Percentiles rank a stretch among this genome's conserved stretches.
These are phyloP conservation scores for Filosporella fistucella DNA, from an alignment of 495 filamentous ascomycete species.

Conservation along the genomic window DNA sequence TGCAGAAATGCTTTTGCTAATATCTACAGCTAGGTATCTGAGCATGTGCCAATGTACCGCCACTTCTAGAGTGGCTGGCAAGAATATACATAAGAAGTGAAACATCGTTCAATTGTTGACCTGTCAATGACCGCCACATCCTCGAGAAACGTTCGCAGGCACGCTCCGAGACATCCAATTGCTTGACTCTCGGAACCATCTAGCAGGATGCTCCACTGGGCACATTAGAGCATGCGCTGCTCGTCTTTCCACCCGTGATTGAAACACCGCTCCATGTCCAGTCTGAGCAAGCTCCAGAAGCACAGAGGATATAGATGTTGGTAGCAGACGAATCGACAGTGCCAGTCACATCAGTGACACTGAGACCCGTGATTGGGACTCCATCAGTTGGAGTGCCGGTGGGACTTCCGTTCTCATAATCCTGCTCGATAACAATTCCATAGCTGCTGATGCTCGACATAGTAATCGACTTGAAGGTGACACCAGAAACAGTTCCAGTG, in stretches of 20 bases:
- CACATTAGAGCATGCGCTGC: conserved; percentile 36
- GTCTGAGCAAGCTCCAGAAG: conserved; percentile 34
- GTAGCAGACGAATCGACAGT: conserved; percentile 38
- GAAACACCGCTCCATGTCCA: conserved; percentile 45
- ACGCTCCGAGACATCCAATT: no score
- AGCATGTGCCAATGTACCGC: no score
- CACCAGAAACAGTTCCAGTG: conserved; percentile 51
- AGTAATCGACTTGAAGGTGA: conserved; percentile 56
- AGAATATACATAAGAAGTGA: no score
- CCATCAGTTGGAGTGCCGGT: conserved; percentile 56
- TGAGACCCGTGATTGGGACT: conserved; percentile 58
- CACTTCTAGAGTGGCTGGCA: no score
- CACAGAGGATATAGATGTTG: conserved; percentile 52
- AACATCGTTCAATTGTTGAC: no score
- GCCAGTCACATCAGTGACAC: conserved; percentile 48
- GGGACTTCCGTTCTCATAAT: conserved; percentile 60
- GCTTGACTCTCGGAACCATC: no score
- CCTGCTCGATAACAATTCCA: conserved; percentile 66
- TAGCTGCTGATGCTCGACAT: conserved; percentile 55
- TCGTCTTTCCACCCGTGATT: conserved; percentile 42
- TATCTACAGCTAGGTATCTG: no score
- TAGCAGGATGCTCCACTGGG: conserved; percentile 39
- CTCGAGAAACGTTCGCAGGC: no score
- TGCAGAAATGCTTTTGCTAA: no score
- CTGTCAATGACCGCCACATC: no score